These are phyloP conservation scores for Clonostachys rosea DNA, from an alignment of 2,329 filamentous ascomycete genomes.

Conservation along the genomic window DNA sequence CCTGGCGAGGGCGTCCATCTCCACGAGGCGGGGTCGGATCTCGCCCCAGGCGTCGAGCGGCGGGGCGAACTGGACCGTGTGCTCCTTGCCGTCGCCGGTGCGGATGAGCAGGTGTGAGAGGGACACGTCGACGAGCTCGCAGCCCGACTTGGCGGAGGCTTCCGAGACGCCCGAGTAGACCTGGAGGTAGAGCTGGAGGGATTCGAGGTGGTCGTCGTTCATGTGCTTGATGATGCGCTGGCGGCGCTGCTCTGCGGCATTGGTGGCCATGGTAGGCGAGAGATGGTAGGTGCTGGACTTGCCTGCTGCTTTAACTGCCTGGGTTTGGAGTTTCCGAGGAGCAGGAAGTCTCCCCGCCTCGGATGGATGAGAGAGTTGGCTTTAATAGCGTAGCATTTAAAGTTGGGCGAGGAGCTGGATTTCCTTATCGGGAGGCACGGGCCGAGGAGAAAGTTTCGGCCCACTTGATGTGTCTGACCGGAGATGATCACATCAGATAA, in stretches of 20 bases:
- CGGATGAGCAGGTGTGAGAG: conserved; percentile 60
- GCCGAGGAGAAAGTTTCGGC: not conserved
- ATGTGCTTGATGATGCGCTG: conserved; percentile 66
- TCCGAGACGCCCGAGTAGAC: conserved; percentile 60
- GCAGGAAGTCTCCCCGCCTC: not conserved
- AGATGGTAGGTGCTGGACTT: no score
- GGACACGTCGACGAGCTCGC: conserved; percentile 56
- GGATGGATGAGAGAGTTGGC: not conserved
- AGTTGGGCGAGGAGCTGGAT: not conserved
- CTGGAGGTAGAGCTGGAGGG: conserved; percentile 73
- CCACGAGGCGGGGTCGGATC: conserved; percentile 64
- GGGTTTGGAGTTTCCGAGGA: no score
- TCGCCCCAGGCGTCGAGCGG: conserved; percentile 66
- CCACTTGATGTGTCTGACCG: no score
- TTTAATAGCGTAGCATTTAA: not conserved
- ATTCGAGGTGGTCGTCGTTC: conserved; percentile 76
- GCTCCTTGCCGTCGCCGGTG: conserved; percentile 31
- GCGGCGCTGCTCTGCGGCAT: conserved; percentile 13
- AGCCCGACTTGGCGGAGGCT: conserved; percentile 46
- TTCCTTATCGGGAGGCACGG: not conserved
- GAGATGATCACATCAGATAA: no score
- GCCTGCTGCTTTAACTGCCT: no score
- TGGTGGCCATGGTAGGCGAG: no score
- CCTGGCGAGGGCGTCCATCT: conserved; percentile 59
- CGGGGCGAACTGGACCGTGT: conserved; percentile 62